These are phyloP conservation scores for Quercus berberidifolia DNA, from an alignment of 306 rosid genomes.

Conservation along the genomic window DNA sequence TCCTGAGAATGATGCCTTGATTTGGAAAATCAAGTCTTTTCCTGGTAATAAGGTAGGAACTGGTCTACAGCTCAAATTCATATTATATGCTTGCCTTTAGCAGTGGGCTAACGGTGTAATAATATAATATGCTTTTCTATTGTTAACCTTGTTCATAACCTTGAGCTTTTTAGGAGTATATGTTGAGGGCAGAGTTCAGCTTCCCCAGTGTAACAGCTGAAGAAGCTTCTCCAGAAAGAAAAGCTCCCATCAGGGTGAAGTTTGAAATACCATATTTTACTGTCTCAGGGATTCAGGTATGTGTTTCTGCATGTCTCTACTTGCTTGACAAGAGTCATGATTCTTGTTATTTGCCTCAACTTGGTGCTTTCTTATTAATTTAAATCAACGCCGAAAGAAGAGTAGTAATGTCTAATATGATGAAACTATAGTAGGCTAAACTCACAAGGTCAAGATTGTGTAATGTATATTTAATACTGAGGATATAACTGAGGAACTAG, in stretches of 20 bases:
- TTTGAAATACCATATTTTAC: conserved; percentile 99
- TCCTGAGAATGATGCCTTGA: conserved; percentile 84
- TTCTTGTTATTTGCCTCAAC: not conserved
- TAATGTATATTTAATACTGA: no score
- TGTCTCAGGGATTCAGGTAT: conserved; percentile 95
- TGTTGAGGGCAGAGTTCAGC: conserved; percentile 92
- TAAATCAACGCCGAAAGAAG: not conserved
- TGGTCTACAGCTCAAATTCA: not conserved
- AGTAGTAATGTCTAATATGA: not conserved
- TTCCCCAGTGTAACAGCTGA: conserved; percentile 88
- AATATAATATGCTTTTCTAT: not conserved
- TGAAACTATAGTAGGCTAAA: not conserved
- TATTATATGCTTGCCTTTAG: not conserved
- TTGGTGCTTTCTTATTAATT: not conserved
- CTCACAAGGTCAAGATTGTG: not conserved
- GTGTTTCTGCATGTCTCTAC: not conserved
- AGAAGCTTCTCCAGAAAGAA: conserved; percentile 89
- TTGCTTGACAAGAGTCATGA: no score
- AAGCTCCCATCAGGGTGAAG: conserved; percentile 94
- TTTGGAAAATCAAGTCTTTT: conserved; percentile 94
- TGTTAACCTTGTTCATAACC: not conserved
- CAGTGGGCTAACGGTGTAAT: not conserved
- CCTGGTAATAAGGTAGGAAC: conserved; percentile 91
- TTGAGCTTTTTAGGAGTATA: conserved; percentile 59
- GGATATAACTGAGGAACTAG: not conserved